These are phyloP conservation scores for Aspergillus affinis DNA, from an alignment of 495 filamentous ascomycete genomes.

Conservation along the genomic window DNA sequence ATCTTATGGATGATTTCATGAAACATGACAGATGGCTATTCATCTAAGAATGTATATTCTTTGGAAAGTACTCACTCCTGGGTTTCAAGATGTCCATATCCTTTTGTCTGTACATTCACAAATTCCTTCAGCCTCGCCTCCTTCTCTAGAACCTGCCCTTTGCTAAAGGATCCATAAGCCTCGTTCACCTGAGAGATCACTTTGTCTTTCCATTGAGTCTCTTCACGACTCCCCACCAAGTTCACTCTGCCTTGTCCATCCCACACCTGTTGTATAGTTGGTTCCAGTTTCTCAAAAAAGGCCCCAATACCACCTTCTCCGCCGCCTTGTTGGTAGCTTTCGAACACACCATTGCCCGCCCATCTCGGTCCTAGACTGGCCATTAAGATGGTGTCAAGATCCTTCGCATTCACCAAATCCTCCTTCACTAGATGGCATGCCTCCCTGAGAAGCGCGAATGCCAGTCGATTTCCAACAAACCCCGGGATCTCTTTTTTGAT, in stretches of 20 bases:
- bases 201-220: conserved; percentile 36
- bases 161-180: conserved; percentile 31
- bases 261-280: conserved; percentile 57
- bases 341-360: conserved; percentile 58
- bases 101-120: conserved; percentile 27
- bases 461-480: conserved; percentile 52
- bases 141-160: conserved; percentile 25
- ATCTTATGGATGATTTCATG: no score
- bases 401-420: conserved; percentile 43
- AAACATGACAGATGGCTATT: no score
- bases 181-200: conserved; percentile 39
- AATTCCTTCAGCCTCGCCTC: conserved; percentile 32
- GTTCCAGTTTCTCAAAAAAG: conserved; percentile 57
- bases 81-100: conserved; percentile 13
- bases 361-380: conserved; percentile 55
- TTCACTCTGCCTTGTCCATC: conserved; percentile 43
- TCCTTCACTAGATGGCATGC: conserved; percentile 49
- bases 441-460: conserved; percentile 46
- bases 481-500: conserved; percentile 55
- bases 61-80: neutral
- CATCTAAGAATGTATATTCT: no score
- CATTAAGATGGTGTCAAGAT: conserved; percentile 48
- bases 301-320: conserved; percentile 53
- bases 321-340: conserved; percentile 60
- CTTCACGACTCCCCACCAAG: conserved; percentile 34